Base-by-base conservation (phyloP, 192 early-diverging fungal genomes). In the Diversispora eburnea region DNA sequence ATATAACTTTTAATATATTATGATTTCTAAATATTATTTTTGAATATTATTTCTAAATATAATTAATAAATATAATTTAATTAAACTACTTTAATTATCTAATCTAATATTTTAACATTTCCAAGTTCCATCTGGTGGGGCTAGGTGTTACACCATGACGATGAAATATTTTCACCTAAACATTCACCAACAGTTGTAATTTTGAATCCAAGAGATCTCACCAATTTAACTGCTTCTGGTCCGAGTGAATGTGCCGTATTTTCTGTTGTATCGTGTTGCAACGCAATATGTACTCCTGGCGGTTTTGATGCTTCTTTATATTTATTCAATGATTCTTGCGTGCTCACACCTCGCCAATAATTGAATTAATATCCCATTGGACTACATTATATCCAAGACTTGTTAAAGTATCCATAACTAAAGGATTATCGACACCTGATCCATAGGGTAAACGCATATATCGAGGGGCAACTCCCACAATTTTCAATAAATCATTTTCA, bases 401-500 rank as follows among this genome's bases (percentile, higher is more conserved):
- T 56, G 12, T 15, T 56, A 56, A 56, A 19, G 55, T 56, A 20
- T 2, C 8, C 55, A 56, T 56, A 15, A 56, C 55, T 19, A 56
- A 56, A 15, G 13, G 15, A 0, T 0, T 56, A 5, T 56, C n/a
- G 20, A 56, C 55, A 19, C 55, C 55, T 3, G 55, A 56, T 5
- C 55, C 55, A 20, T 19, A 56, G 17, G 55, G 55, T 56, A 19
- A 19, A 56, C 55, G 55, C 13, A 56, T 20, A n/a, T 6, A 56
- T 20, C 8, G 2, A 19, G 55, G n/a, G 0, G 20, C 42, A 66
- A 66, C 46, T 66, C 64, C 45, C 10, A 66, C 4, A 42, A 66
- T 66, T 49, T 66, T 66, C n/a, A 63, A 15, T 45, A 87, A 78
- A 1, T 77, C 76, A 8, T 78, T 80, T 41, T 83, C 79, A 17